These are phyloP conservation scores for Ophiostoma sp. DNA, from an alignment of 2,329 filamentous ascomycete species.

Conservation along the genomic window DNA sequence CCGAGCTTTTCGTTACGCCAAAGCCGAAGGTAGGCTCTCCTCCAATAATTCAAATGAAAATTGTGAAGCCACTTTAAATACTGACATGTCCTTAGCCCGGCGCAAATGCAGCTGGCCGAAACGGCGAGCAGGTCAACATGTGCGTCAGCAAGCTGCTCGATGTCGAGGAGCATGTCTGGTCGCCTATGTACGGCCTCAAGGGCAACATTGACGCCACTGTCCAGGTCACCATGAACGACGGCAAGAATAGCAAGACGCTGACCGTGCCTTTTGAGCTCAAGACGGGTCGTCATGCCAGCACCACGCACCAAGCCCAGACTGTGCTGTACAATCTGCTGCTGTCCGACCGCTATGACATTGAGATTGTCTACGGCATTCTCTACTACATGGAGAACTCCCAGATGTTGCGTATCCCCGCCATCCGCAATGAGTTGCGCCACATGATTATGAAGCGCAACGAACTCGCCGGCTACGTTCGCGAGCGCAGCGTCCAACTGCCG, in stretches of 20 bases:
- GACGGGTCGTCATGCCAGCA: conserved; percentile 81
- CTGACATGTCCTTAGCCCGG: conserved; percentile 45
- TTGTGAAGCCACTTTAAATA: neutral
- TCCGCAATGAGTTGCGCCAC: conserved; percentile 85
- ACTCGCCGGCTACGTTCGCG: conserved; percentile 79
- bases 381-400: conserved; percentile 94
- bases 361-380: conserved; percentile 84
- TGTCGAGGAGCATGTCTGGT: conserved; percentile 98
- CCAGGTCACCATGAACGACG: conserved; percentile 74
- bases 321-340: conserved; percentile 89
- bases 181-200: conserved; percentile 93
- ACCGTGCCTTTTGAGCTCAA: conserved; percentile 95
- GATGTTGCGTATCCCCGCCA: conserved; percentile 78
- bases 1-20: conserved; percentile 72
- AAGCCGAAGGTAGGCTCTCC: conserved; percentile 52
- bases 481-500: conserved; percentile 76
- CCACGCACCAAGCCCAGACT: conserved; percentile 87
- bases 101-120: conserved; percentile 75
- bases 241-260: conserved; percentile 57
- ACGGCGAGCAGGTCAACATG: conserved; percentile 74
- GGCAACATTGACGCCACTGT: conserved; percentile 98
- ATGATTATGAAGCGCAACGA: conserved; percentile 97
- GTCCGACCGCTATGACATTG: conserved; percentile 91
- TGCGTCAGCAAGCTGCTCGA: conserved; percentile 92
- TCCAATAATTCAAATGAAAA: too few species aligned